These are phyloP conservation scores for Solanum hybrid DNA, from an alignment of 305 asterid species.

Conservation along the genomic window DNA sequence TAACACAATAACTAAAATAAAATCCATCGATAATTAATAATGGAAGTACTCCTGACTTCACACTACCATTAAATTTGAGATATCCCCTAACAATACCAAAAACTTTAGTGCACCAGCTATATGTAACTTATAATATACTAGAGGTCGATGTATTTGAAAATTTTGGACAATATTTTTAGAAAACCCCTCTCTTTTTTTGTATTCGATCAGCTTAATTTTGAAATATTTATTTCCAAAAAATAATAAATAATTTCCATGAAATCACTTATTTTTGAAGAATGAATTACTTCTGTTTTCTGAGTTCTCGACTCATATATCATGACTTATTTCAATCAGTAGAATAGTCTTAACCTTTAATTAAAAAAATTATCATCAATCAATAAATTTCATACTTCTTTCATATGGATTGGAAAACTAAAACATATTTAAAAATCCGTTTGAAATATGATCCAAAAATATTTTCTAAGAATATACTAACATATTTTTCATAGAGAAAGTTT, in stretches of 20 bases:
- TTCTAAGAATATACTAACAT: neutral
- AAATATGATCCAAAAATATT: neutral
- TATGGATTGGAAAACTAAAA: neutral
- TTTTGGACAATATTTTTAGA: neutral
- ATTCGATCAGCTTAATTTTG: neutral
- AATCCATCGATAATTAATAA: neutral
- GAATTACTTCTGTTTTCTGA: no score
- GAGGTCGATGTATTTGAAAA: neutral
- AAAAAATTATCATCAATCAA: neutral
- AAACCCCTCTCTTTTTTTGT: neutral
- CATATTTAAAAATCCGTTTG: neutral
- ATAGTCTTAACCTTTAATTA: neutral
- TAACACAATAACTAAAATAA: neutral
- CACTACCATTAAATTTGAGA: no score
- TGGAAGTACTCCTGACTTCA: neutral
- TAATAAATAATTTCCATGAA: neutral
- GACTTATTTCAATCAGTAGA: no score
- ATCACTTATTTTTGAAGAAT: neutral
- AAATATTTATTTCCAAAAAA: no score
- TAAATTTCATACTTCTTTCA: neutral
- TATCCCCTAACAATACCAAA: no score
- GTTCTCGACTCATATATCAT: no score
- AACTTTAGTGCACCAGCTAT: neutral
- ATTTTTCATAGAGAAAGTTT: neutral
- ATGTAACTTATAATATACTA: neutral